Percentiles rank a stretch among this genome's conserved stretches.
phyloP scores from a whole-genome alignment of 2,329 filamentous ascomycete genomes.

The Helotiales sp. region DNA sequence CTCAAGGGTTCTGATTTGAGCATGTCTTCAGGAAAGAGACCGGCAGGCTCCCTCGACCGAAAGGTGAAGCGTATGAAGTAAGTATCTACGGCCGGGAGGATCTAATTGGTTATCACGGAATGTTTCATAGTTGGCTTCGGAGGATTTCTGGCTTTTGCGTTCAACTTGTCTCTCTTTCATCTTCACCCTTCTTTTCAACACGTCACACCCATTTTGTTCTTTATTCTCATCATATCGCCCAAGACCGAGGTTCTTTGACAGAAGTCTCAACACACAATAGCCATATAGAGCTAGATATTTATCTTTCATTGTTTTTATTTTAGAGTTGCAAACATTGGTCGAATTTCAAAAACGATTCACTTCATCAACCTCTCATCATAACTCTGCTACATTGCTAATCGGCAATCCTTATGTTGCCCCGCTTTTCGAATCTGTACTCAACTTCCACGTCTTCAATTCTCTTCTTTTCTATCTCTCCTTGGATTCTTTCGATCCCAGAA shows the following conservation, averaged over 20 bases:
- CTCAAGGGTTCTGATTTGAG: constrained; percentile 26
- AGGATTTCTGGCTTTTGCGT: constrained; percentile 3
- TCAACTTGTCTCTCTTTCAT: constrained; percentile 4
- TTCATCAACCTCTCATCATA: neutral
- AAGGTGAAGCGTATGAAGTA: constrained; percentile 41
- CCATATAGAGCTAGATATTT: neutral
- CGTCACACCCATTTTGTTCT: neutral
- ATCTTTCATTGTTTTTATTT: constrained; percentile 4
- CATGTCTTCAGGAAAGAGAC: constrained; percentile 32
- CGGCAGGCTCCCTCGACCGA: constrained; percentile 33
- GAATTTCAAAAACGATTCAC: neutral
- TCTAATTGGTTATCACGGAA: neutral
- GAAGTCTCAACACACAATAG: constrained; percentile 7
- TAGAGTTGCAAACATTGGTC: neutral
- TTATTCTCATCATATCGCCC: neutral
- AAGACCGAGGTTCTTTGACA: constrained; percentile 17
- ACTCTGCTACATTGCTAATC: neutral
- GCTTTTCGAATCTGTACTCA: neutral
- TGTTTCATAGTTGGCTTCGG: neutral
- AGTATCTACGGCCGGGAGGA: constrained; percentile 8
- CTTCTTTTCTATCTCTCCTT: neutral
- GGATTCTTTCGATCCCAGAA: constrained; percentile 33
- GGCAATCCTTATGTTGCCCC: neutral
- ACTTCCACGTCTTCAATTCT: neutral
- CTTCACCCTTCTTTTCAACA: neutral